These are phyloP conservation scores for Penium margaritaceum DNA, from an alignment of 139 green algal genomes.

Conservation along the genomic window DNA sequence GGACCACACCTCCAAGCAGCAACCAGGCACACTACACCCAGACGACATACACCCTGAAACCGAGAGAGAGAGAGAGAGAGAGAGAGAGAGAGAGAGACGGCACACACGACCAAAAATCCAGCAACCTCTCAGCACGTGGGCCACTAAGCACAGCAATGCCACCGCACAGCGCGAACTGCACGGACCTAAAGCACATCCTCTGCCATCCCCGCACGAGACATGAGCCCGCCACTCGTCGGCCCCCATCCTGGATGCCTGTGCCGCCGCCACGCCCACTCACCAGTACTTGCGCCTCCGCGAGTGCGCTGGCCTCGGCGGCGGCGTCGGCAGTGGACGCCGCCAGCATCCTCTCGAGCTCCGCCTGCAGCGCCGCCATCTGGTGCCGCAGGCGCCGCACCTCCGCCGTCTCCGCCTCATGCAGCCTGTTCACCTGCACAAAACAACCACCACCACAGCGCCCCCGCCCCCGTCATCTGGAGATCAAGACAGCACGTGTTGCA, in stretches of 20 bases:
- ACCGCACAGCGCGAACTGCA: neutral
- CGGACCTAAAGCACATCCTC: too few species aligned
- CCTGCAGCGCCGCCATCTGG: slow-evolving; percentile 53
- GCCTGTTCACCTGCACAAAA: too few species aligned
- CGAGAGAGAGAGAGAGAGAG: neutral
- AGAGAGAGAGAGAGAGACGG: neutral
- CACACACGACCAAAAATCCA: neutral
- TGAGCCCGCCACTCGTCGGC: too few species aligned
- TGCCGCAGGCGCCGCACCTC: slow-evolving; percentile 55
- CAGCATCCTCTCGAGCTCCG: slow-evolving; percentile 18
- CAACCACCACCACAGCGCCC: too few species aligned
- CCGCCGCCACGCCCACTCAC: too few species aligned
- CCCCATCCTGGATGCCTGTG: neutral
- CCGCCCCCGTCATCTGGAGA: slow-evolving; percentile 12
- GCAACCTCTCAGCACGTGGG: neutral
- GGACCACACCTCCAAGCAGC: neutral
- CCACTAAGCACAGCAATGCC: neutral
- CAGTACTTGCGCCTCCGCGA: too few species aligned
- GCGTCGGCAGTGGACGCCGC: slow-evolving; percentile 1
- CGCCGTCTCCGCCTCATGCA: neutral
- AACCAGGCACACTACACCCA: neutral
- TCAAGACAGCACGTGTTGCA: neutral
- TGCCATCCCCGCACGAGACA: too few species aligned
- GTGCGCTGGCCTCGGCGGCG: too few species aligned
- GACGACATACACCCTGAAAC: neutral